Evolutionary conservation across 495 filamentous ascomycete species (phyloP).

Genomic region (Copromyces sp.): DNA sequence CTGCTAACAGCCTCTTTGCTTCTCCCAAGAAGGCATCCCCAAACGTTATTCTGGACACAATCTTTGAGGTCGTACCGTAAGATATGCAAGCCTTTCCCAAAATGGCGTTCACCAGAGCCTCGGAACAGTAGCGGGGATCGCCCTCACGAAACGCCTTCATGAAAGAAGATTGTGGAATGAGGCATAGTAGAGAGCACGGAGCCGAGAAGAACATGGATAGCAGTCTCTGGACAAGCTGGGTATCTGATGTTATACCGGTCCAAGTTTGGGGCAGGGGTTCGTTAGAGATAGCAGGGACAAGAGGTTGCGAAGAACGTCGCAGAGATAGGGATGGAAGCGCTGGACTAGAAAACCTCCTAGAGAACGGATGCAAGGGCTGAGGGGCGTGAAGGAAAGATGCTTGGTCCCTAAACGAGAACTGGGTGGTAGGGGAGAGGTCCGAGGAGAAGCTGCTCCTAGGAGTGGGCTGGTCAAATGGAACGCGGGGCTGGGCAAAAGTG

Average conservation of each 20-base stretch:
- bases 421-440: not conserved
- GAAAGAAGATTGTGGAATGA: slow-evolving; percentile 14
- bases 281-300: not conserved
- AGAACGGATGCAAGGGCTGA: not conserved
- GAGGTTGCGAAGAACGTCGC: not conserved
- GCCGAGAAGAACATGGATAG: slow-evolving; percentile 11
- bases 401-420: not conserved
- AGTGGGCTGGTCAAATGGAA: not conserved
- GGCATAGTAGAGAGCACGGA: slow-evolving; percentile 8
- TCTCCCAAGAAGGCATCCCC: slow-evolving; percentile 22
- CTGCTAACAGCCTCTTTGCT: slow-evolving; percentile 12
- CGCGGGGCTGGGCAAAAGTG: slow-evolving; percentile 1
- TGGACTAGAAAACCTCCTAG: not conserved
- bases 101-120: slow-evolving; percentile 18
- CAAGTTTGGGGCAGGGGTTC: slow-evolving; percentile 6
- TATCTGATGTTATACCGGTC: slow-evolving; percentile 17
- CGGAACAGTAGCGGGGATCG: slow-evolving; percentile 14
- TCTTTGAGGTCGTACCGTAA: slow-evolving; percentile 7
- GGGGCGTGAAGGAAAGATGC: not conserved
- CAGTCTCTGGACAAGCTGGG: slow-evolving; percentile 12
- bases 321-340: not conserved
- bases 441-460: slow-evolving; percentile 2
- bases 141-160: slow-evolving; percentile 15
- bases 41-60: slow-evolving; percentile 15
- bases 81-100: slow-evolving; percentile 14